phyloP scores from a whole-genome alignment of 768 basidiomycete genomes.

The Amyloporia xantha region DNA sequence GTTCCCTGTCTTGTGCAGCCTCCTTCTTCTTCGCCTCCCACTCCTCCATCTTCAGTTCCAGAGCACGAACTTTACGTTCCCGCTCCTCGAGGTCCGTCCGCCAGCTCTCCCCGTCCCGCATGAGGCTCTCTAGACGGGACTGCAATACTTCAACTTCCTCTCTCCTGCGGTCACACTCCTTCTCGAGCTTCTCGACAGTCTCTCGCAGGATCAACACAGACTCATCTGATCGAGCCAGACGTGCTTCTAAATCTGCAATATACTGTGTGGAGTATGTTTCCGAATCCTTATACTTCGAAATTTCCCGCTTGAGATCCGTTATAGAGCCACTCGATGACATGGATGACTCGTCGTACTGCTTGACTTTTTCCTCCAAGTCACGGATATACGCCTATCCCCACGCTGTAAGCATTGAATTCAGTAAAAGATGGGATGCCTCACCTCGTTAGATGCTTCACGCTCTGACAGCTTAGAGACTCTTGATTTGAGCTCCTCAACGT shows the following conservation, averaged over 20 bases:
- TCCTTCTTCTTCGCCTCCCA: slow-evolving; percentile 70
- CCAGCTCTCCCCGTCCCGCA: slow-evolving; percentile 76
- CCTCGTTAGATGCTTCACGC: slow-evolving; percentile 89
- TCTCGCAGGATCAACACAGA: slow-evolving; percentile 62
- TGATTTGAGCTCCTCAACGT: slow-evolving; percentile 78
- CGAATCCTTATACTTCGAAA: slow-evolving; percentile 67
- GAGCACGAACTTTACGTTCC: slow-evolving; percentile 64
- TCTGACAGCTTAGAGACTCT: slow-evolving; percentile 80
- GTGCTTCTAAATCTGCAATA: slow-evolving; percentile 80
- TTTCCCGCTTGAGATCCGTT: slow-evolving; percentile 78
- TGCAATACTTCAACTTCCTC: slow-evolving; percentile 69
- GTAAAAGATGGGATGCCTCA: slow-evolving; percentile 28
- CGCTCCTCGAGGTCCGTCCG: slow-evolving; percentile 78
- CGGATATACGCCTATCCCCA: slow-evolving; percentile 77
- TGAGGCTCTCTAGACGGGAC: slow-evolving; percentile 58
- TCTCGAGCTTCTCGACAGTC: slow-evolving; percentile 71
- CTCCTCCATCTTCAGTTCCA: slow-evolving; percentile 74
- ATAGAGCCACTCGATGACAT: slow-evolving; percentile 72
- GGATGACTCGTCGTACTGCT: slow-evolving; percentile 73
- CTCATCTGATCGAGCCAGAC: slow-evolving; percentile 73
- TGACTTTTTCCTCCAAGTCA: slow-evolving; percentile 90
- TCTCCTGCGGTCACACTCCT: slow-evolving; percentile 66
- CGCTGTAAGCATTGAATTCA: slow-evolving; percentile 4
- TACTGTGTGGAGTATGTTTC: slow-evolving; percentile 72
- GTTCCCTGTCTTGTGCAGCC: slow-evolving; percentile 56